A percentile compares a stretch with the other conserved stretches of the same genome.
These are phyloP conservation scores for Botrytis fabae DNA, from an alignment of 2,329 filamentous ascomycete species.

Conservation along the genomic window DNA sequence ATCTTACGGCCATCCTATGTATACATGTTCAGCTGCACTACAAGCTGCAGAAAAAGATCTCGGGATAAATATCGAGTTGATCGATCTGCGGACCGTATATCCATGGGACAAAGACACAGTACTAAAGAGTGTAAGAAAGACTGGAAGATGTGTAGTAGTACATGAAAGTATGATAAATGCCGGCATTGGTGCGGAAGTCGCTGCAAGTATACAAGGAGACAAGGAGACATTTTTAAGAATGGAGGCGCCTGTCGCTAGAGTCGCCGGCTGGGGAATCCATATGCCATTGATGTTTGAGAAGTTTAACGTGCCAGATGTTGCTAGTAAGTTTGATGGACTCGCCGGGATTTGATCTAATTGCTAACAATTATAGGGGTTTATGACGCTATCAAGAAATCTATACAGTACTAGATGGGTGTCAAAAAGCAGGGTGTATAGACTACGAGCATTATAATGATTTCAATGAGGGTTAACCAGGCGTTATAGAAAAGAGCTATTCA, in stretches of 20 bases:
- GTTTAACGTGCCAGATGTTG: conserved; percentile 68
- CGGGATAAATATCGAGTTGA: conserved; percentile 65
- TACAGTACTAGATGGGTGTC: conserved; percentile 35
- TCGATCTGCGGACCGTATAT: conserved; percentile 70
- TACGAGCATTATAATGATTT: conserved; percentile 3
- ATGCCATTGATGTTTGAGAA: conserved; percentile 65
- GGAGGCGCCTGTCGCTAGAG: conserved; percentile 68
- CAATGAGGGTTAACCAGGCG: neutral
- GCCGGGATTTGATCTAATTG: neutral
- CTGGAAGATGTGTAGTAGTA: conserved; percentile 67
- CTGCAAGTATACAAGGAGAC: conserved; percentile 67
- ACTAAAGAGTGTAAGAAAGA: conserved; percentile 67
- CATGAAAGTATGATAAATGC: conserved; percentile 76
- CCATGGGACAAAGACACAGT: conserved; percentile 71
- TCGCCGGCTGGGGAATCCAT: conserved; percentile 70
- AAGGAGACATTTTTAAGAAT: conserved; percentile 62
- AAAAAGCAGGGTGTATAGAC: neutral
- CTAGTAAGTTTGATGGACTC: conserved; percentile 53
- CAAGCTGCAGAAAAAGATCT: conserved; percentile 66
- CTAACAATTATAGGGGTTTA: conserved; percentile 39
- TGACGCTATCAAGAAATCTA: conserved; percentile 40
- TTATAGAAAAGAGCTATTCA: neutral
- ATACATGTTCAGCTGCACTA: conserved; percentile 66
- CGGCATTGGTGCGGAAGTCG: conserved; percentile 70
- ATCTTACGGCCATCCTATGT: conserved; percentile 70